Conservation (phyloP, 257 asterid species). For the Voacanga thouarsii region DNA sequence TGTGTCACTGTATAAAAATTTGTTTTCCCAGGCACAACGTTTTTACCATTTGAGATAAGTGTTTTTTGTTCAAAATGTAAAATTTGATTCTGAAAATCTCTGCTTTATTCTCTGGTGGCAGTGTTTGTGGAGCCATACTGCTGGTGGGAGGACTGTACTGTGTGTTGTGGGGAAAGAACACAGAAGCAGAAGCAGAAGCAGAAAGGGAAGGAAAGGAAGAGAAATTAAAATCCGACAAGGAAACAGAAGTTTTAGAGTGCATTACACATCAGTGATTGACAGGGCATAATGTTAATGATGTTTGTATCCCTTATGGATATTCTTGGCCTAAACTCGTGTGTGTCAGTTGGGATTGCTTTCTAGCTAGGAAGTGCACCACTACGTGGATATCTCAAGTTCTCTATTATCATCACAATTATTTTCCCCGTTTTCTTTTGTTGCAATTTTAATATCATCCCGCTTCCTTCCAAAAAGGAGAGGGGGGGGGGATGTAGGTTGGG, state of each 20-base stretch:
- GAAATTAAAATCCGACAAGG: conserved; percentile 26
- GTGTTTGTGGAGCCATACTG: conserved; percentile 54
- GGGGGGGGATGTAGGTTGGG: no score
- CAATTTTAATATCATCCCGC: no score
- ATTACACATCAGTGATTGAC: conserved; percentile 18
- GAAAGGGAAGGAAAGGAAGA: conserved; percentile 15
- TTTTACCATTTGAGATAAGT: background rate
- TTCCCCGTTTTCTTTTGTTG: no score
- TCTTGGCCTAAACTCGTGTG: no score
- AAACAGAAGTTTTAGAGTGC: conserved; percentile 22
- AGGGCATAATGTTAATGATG: conserved; percentile 1
- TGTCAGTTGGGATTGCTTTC: no score
- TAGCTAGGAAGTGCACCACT: no score
- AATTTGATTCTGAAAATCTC: background rate
- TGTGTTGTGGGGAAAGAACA: conserved; percentile 62
- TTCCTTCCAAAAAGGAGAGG: no score
- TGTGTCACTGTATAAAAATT: no score
- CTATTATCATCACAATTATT: no score
- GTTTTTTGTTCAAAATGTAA: background rate
- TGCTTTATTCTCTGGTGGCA: conserved; percentile 16
- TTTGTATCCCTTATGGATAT: no score
- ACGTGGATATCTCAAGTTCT: no score
- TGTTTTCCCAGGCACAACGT: no score
- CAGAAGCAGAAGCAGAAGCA: conserved; percentile 33
- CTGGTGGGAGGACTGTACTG: conserved; percentile 53